Base-by-base conservation (phyloP, 768 basidiomycete genomes). In the Atractiella rhizophila region DNA sequence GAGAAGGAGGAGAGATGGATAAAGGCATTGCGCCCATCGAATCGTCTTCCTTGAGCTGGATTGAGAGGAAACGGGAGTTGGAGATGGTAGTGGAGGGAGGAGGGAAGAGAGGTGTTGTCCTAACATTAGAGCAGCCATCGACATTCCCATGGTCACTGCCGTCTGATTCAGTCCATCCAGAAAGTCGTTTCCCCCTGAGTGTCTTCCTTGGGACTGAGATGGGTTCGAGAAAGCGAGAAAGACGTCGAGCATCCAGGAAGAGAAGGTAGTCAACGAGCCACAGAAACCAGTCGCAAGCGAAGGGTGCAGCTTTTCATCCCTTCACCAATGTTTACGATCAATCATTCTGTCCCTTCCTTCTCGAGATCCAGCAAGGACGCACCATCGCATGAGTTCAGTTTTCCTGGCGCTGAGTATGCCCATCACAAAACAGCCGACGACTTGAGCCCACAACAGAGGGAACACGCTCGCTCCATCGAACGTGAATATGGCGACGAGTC, bases 181-280 rank as follows among this genome's bases (percentile, higher is more conserved):
- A 33, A 78, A 72, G n/a, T n/a, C n/a, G n/a, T n/a, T n/a, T n/a
- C n/a, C n/a, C n/a, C n/a, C n/a, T n/a, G n/a, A n/a, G n/a, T n/a
- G n/a, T n/a, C n/a, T n/a, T n/a, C n/a, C 86, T 94, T 55, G 4
- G 29, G 15, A 12, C 15, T 26, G 15, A 4, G 6, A 37, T 28
- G 19, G 1, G 55, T 94, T 81, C 1, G 75, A 64, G 71, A 85
- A 96, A 0, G 82, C 76, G 39, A 66, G 59, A 53, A 88, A 96
- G 0, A 82, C 59, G 46, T 86, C 80, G 9, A 79, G 55, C 58
- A 94, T 81, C 91, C 91, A 96, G 28, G 74, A 69, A 13, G 86
- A 91, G 63, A 96, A 96, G 2, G 85, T 94, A 9, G 91, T 98
- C 51, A 96, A 59, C 2, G 82, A 88, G 3, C 88, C 91, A 54